Percentiles rank a stretch among this genome's conserved stretches.
Conservation (phyloP, 2,329 filamentous ascomycete species). For the Phyllosticta capitalensis region DNA sequence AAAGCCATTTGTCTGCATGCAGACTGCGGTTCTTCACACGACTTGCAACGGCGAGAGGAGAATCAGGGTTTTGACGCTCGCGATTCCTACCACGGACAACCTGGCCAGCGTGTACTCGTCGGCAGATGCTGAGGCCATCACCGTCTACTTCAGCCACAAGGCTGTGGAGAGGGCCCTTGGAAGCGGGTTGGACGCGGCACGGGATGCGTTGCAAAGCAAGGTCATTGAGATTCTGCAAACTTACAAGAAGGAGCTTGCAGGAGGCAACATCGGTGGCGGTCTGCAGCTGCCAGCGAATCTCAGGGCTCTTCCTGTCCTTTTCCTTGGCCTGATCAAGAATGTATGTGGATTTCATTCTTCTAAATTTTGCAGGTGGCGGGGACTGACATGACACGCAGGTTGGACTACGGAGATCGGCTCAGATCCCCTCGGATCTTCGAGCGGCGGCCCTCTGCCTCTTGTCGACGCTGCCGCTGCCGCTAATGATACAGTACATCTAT, state of each 20-base stretch:
- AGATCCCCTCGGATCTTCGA: conserved; percentile 87
- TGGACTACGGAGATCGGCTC: conserved; percentile 81
- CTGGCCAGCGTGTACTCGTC: conserved; percentile 88
- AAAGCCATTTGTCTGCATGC: conserved; percentile 85
- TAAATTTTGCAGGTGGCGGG: neutral
- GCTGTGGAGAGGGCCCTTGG: conserved; percentile 84
- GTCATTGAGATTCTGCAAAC: conserved; percentile 86
- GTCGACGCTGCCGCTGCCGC: conserved; percentile 83
- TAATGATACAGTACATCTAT: conserved; percentile 83
- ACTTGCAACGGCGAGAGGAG: conserved; percentile 95
- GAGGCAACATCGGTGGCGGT: conserved; percentile 78
- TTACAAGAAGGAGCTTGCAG: conserved; percentile 92
- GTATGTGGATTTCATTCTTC: conserved; percentile 43
- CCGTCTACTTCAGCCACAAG: conserved; percentile 94
- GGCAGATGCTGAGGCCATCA: conserved; percentile 87
- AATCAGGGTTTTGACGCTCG: conserved; percentile 88
- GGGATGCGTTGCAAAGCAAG: conserved; percentile 86
- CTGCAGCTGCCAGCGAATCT: conserved; percentile 92
- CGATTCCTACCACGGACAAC: conserved; percentile 84
- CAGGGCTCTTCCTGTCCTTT: conserved; percentile 76
- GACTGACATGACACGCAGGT: conserved; percentile 33
- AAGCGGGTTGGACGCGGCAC: conserved; percentile 78
- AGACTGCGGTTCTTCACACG: conserved; percentile 91
- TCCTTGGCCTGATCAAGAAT: conserved; percentile 93
- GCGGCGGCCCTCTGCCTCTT: conserved; percentile 87